phyloP scores from a whole-genome alignment of 2,329 filamentous ascomycete species.

The Aspergillus fructus region DNA sequence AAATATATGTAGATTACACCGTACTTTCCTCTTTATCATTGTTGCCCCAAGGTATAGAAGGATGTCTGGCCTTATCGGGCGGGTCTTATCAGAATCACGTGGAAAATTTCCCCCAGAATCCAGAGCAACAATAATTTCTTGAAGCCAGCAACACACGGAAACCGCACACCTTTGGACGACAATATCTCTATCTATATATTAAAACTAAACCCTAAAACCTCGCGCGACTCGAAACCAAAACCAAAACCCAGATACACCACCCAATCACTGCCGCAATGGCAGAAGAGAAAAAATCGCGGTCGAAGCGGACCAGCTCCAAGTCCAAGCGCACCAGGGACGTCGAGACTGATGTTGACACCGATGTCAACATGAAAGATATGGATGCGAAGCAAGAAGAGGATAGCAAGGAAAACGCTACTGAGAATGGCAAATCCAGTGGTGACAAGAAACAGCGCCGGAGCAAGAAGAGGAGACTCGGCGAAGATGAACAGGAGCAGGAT shows the following conservation, averaged over 20 bases:
- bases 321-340: slow-evolving; percentile 52
- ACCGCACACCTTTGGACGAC: not conserved
- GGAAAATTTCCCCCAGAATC: slow-evolving; percentile 16
- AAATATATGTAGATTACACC: not conserved
- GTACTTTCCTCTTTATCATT: not conserved
- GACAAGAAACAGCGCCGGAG: slow-evolving; percentile 26
- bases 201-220: not conserved
- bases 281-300: slow-evolving; percentile 16
- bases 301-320: slow-evolving; percentile 59
- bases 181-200: not conserved
- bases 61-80: not conserved
- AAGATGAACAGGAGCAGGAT: slow-evolving; percentile 18
- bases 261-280: slow-evolving; percentile 20
- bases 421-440: not conserved
- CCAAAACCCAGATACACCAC: not conserved
- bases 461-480: slow-evolving; percentile 18
- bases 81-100: slow-evolving; percentile 8
- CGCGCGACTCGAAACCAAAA: slow-evolving; percentile 4
- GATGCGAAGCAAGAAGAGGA: not conserved
- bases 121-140: slow-evolving; percentile 2
- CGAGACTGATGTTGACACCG: not conserved
- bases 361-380: not conserved
- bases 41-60: not conserved
- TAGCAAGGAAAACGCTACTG: not conserved
- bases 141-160: not conserved